A percentile compares a stretch with the other conserved stretches of the same genome.
phyloP scores from a whole-genome alignment of 2,329 filamentous ascomycete genomes.

The Myrmaecium sp. region DNA sequence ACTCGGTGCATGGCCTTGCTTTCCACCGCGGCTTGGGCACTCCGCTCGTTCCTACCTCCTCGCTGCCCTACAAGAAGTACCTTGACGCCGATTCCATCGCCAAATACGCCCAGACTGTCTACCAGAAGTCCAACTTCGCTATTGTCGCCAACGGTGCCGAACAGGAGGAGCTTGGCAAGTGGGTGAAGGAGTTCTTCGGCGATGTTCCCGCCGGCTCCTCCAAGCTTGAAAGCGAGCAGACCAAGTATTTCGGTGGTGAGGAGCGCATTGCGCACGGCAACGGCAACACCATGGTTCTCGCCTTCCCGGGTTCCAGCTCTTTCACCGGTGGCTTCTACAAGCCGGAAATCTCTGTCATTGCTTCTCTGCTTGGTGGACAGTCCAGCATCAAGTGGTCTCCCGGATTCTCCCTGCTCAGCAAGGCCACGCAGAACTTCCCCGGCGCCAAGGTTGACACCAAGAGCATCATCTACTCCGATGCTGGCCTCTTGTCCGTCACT shows the following conservation, averaged over 20 bases:
- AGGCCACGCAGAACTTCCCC: conserved; percentile 51
- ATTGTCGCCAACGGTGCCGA: conserved; percentile 79
- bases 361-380: conserved; percentile 76
- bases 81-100: conserved; percentile 58
- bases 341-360: conserved; percentile 75
- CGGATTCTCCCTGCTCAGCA: conserved; percentile 79
- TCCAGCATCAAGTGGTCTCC: conserved; percentile 89
- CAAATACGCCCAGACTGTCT: conserved; percentile 61
- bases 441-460: conserved; percentile 54
- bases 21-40: conserved; percentile 88
- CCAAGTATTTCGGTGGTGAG: conserved; percentile 90
- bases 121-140: conserved; percentile 79
- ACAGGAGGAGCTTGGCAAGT: conserved; percentile 61
- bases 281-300: conserved; percentile 75
- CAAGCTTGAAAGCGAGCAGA: conserved; percentile 42
- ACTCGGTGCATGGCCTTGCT: conserved; percentile 70
- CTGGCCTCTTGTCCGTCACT: conserved; percentile 73
- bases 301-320: conserved; percentile 77
- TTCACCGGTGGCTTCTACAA: conserved; percentile 59
- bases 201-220: conserved; percentile 38
- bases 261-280: conserved; percentile 64
- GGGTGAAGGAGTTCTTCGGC: conserved; percentile 87
- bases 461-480: conserved; percentile 81
- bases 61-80: conserved; percentile 62
- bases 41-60: conserved; percentile 54